These are phyloP conservation scores for Zychaea mexicana DNA, from an alignment of 371 early-diverging fungal genomes.

Conservation along the genomic window DNA sequence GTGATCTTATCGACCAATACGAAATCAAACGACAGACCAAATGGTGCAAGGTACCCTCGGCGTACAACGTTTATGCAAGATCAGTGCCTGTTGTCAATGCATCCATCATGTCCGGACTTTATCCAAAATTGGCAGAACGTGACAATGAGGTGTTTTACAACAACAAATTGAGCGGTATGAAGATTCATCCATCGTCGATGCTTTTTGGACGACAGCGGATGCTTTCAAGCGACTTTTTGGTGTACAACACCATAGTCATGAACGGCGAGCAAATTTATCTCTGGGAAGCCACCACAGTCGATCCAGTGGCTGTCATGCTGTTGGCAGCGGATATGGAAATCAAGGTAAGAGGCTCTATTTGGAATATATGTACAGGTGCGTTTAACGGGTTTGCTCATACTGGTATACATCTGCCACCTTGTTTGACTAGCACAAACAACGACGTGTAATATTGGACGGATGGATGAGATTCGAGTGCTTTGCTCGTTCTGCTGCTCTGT, in stretches of 20 bases:
- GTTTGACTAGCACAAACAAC: conserved; percentile 56
- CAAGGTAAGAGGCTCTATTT: conserved; percentile 43
- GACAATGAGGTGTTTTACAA: conserved; percentile 14
- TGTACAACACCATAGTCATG: conserved; percentile 62
- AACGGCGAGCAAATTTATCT: conserved; percentile 51
- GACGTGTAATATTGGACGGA: conserved; percentile 53
- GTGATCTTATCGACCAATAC: conserved; percentile 15
- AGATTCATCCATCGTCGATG: conserved; percentile 67
- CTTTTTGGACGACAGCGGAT: conserved; percentile 33
- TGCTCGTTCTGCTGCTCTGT: conserved; percentile 62
- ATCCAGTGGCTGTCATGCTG: conserved; percentile 52
- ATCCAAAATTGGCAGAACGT: conserved; percentile 60
- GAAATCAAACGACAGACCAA: conserved; percentile 21
- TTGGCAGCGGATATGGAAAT: conserved; percentile 58
- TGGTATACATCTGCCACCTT: background rate
- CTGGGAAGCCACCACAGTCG: conserved; percentile 59
- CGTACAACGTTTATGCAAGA: conserved; percentile 44
- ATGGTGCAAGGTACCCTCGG: conserved; percentile 50
- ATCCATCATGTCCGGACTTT: conserved; percentile 66
- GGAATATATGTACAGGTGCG: too few species aligned
- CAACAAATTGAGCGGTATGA: conserved; percentile 29
- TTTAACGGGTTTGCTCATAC: too few species aligned
- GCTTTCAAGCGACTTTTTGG: conserved; percentile 44
- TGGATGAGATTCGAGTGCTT: conserved; percentile 68
- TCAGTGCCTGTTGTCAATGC: conserved; percentile 64